Conservation (phyloP, 2,329 filamentous ascomycete genomes). For the Xenoacremonium recifei region DNA sequence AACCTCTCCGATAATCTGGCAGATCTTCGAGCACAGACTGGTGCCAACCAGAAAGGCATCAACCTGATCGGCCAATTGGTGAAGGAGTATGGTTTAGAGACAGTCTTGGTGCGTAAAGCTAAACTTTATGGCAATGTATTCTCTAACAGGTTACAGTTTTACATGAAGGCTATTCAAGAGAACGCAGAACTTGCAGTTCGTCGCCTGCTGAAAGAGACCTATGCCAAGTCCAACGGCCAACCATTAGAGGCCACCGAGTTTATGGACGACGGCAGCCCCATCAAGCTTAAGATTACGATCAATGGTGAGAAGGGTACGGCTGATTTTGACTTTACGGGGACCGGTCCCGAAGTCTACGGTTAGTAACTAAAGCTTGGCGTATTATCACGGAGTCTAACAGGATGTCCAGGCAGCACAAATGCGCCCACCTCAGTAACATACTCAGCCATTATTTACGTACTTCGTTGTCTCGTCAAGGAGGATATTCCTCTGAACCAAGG, state of each 20-base stretch:
- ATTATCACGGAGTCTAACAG: too few relatives aligned
- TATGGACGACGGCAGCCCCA: slow-evolving; percentile 84
- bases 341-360: slow-evolving; percentile 25
- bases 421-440: neutral
- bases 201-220: slow-evolving; percentile 69
- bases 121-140: too few relatives aligned
- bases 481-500: slow-evolving; percentile 36
- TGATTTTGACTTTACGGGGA: slow-evolving; percentile 51
- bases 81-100: slow-evolving; percentile 73
- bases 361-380: slow-evolving; percentile 23
- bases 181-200: slow-evolving; percentile 78
- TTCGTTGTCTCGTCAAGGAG: slow-evolving; percentile 30
- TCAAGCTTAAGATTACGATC: slow-evolving; percentile 72
- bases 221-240: slow-evolving; percentile 64
- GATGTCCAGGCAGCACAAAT: too few relatives aligned
- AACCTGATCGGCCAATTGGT: slow-evolving; percentile 72
- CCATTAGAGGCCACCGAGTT: slow-evolving; percentile 75
- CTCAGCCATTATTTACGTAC: slow-evolving; percentile 19
- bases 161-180: slow-evolving; percentile 79
- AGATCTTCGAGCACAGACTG: slow-evolving; percentile 82
- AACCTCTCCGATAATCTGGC: slow-evolving; percentile 82
- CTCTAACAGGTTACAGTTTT: too few relatives aligned
- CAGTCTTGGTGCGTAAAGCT: too few relatives aligned
- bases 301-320: slow-evolving; percentile 72
- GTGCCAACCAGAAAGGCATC: slow-evolving; percentile 83